These are phyloP conservation scores for Kodamaea sp. DNA, from an alignment of 1,139 yeast species.

Conservation along the genomic window DNA sequence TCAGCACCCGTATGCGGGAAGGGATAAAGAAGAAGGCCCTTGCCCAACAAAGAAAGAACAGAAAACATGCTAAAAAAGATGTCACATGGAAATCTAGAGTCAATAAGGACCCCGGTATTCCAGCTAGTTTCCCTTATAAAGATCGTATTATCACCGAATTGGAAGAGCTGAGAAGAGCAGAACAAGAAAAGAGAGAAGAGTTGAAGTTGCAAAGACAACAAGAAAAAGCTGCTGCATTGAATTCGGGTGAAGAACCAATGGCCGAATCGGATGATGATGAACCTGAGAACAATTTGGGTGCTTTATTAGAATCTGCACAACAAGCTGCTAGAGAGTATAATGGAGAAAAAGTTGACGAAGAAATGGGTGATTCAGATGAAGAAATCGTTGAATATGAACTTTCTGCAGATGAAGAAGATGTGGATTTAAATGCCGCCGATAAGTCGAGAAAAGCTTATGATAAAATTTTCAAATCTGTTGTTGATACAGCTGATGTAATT, in stretches of 20 bases:
- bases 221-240: conserved; percentile 45
- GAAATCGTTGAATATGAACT: conserved; percentile 45
- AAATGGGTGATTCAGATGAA: conserved; percentile 44
- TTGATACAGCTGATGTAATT: conserved; percentile 86
- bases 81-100: conserved; percentile 86
- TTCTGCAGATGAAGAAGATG: conserved; percentile 41
- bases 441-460: conserved; percentile 91
- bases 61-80: conserved; percentile 79
- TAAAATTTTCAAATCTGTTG: conserved; percentile 76
- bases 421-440: conserved; percentile 44
- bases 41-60: conserved; percentile 84
- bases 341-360: conserved; percentile 49
- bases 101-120: conserved; percentile 90
- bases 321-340: conserved; percentile 72
- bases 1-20: conserved; percentile 88
- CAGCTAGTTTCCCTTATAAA: conserved; percentile 91
- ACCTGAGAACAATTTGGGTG: conserved; percentile 66
- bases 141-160: conserved; percentile 77
- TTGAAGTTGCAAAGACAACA: conserved; percentile 45
- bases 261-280: conserved; percentile 42
- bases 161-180: conserved; percentile 65
- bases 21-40: conserved; percentile 95
- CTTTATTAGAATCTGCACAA: conserved; percentile 85
- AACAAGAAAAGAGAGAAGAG: conserved; percentile 56
- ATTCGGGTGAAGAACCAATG: conserved; percentile 40